Conservation (phyloP, 2,329 filamentous ascomycete species). For the Sporothrix curviconia region DNA sequence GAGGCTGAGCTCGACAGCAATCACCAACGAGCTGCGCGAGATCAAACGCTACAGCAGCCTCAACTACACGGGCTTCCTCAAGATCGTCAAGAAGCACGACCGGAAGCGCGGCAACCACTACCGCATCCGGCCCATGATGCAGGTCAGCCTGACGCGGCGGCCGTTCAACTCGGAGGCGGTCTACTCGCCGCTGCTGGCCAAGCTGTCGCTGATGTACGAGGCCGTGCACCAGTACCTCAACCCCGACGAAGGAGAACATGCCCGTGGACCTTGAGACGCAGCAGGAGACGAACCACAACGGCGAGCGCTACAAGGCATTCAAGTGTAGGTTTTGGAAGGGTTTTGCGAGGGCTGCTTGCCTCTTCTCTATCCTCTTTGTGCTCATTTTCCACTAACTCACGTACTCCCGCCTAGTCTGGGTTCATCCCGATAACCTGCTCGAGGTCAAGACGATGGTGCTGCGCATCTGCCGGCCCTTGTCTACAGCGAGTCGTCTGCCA, state of each 20-base stretch:
- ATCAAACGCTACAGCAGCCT: constrained; percentile 91
- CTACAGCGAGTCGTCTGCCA: constrained; percentile 82
- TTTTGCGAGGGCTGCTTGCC: no score
- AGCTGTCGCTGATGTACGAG: constrained; percentile 91
- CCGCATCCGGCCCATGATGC: constrained; percentile 83
- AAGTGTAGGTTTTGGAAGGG: no score
- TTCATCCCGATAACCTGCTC: constrained; percentile 88
- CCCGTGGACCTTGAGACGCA: constrained; percentile 45
- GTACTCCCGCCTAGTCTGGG: constrained; percentile 55
- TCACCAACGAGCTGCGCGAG: constrained; percentile 86
- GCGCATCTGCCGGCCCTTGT: constrained; percentile 80
- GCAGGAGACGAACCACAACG: constrained; percentile 49
- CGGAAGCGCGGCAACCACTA: constrained; percentile 82
- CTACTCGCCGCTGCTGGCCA: constrained; percentile 83
- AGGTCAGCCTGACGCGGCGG: constrained; percentile 78
- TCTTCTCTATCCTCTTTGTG: background rate
- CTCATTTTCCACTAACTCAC: background rate
- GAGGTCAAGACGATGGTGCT: constrained; percentile 96
- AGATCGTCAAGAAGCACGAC: constrained; percentile 98
- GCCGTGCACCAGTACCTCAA: constrained; percentile 82
- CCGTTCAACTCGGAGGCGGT: constrained; percentile 90
- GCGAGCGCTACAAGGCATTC: constrained; percentile 73
- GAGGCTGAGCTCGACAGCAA: constrained; percentile 74
- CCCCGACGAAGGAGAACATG: constrained; percentile 30
- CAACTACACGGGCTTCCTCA: constrained; percentile 96